Percentiles rank a stretch among this genome's conserved stretches.
Conservation (phyloP, 371 early-diverging fungal species). For the Gilbertella persicaria region DNA sequence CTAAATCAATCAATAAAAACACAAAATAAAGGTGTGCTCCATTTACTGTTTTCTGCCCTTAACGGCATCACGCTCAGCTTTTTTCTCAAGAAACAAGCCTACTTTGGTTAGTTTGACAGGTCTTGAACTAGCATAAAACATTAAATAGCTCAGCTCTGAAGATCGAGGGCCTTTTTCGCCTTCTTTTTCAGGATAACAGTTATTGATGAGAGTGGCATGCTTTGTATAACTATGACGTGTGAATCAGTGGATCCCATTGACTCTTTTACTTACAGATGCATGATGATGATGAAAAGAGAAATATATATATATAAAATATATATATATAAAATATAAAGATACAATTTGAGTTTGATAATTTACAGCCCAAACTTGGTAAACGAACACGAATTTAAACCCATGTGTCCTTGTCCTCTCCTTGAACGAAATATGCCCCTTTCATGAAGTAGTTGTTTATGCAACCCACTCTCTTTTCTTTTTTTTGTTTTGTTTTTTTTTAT, state of each 20-base stretch:
- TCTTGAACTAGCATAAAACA: conserved; percentile 87
- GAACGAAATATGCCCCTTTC: neutral
- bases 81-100: conserved; percentile 80
- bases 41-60: conserved; percentile 60
- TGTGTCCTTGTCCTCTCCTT: neutral
- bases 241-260: neutral
- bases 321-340: neutral
- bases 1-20: conserved; percentile 19
- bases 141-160: conserved; percentile 84
- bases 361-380: neutral
- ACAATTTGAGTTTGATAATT: no score
- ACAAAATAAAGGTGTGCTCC: neutral
- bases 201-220: conserved; percentile 90
- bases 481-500: no score
- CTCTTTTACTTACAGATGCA: conserved; percentile 44
- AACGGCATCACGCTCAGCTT: conserved; percentile 68
- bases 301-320: neutral
- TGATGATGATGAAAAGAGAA: conserved; percentile 2
- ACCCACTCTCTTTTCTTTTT: no score
- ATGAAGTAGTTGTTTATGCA: no score
- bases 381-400: neutral
- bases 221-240: conserved; percentile 62
- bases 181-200: conserved; percentile 86
- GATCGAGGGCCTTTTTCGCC: conserved; percentile 82
- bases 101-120: conserved; percentile 94